A percentile compares a stretch with the other conserved stretches of the same genome.
These are phyloP conservation scores for Simmondsia chinensis DNA, from an alignment of 148 eudicot species.

Conservation along the genomic window DNA sequence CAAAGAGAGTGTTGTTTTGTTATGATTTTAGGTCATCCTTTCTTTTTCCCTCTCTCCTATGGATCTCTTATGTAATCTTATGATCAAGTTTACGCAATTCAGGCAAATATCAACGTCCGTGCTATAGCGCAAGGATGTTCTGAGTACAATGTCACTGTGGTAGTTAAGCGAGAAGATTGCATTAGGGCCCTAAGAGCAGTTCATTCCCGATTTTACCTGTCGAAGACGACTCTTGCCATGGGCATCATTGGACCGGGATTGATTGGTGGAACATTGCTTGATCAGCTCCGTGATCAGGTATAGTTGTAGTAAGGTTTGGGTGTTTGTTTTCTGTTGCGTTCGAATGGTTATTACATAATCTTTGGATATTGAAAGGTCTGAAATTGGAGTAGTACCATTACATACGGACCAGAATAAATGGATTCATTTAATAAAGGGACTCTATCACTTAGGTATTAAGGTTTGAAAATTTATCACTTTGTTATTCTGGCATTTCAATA, in stretches of 20 bases:
- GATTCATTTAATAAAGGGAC: too few relatives aligned
- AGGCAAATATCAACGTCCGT: conserved; percentile 93
- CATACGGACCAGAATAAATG: too few relatives aligned
- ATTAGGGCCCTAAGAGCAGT: conserved; percentile 83
- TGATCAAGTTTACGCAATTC: too few relatives aligned
- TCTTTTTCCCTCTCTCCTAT: neutral
- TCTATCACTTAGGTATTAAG: too few relatives aligned
- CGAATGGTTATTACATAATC: neutral
- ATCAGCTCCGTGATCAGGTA: conserved; percentile 94
- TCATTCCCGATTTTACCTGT: conserved; percentile 92
- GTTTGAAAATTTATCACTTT: too few relatives aligned
- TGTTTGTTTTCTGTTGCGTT: neutral
- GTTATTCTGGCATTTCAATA: too few relatives aligned
- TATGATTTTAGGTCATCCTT: too few relatives aligned
- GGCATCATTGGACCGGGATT: conserved; percentile 97
- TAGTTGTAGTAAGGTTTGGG: too few relatives aligned
- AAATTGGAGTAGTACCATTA: neutral
- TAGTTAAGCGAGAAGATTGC: conserved; percentile 83
- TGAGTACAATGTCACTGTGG: conserved; percentile 90
- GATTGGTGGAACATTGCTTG: conserved; percentile 89
- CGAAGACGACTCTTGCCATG: conserved; percentile 87
- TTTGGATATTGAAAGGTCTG: too few relatives aligned
- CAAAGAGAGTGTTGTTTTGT: too few relatives aligned
- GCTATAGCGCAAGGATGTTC: conserved; percentile 99
- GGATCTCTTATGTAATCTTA: too few relatives aligned